Conservation (phyloP, 1,139 yeast species). For the Lodderomyces margitis region DNA sequence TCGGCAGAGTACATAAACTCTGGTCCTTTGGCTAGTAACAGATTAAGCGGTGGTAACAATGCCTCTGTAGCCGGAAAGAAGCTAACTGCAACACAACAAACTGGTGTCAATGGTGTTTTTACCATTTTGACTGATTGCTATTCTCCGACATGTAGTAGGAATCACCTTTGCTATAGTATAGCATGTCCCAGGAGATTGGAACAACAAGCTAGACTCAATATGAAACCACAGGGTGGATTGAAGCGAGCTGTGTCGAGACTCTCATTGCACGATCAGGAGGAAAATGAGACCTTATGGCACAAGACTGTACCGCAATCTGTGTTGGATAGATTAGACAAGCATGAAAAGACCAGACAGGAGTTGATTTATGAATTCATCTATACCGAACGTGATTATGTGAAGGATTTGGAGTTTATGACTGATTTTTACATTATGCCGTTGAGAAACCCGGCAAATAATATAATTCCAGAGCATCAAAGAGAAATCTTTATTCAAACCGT, state of each 20-base stretch:
- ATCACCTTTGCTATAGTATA: slow-evolving; percentile 84
- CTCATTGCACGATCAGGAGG: slow-evolving; percentile 75
- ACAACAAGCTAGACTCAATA: slow-evolving; percentile 88
- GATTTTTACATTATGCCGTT: slow-evolving; percentile 94
- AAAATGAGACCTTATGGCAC: slow-evolving; percentile 89
- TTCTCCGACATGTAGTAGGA: slow-evolving; percentile 93
- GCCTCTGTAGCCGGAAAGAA: slow-evolving; percentile 10
- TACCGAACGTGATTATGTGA: slow-evolving; percentile 93
- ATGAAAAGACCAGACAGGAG: slow-evolving; percentile 91
- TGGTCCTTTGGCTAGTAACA: slow-evolving; percentile 3
- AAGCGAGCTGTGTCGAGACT: slow-evolving; percentile 79
- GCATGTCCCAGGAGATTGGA: slow-evolving; percentile 97
- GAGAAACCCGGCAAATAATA: slow-evolving; percentile 67
- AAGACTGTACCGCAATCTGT: slow-evolving; percentile 83
- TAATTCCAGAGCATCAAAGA: slow-evolving; percentile 84
- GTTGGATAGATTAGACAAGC: slow-evolving; percentile 75
- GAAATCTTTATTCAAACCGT: slow-evolving; percentile 91
- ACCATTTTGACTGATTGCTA: slow-evolving; percentile 91
- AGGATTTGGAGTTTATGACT: slow-evolving; percentile 87
- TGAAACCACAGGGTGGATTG: slow-evolving; percentile 87
- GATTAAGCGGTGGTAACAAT: slow-evolving; percentile 2
- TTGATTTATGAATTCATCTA: slow-evolving; percentile 90
- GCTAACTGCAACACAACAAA: slow-evolving; percentile 18
- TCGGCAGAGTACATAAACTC: slow-evolving; percentile 8
- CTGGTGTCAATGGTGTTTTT: slow-evolving; percentile 83